Conservation (phyloP, 305 asterid species). For the Fraxinus dipetala region DNA sequence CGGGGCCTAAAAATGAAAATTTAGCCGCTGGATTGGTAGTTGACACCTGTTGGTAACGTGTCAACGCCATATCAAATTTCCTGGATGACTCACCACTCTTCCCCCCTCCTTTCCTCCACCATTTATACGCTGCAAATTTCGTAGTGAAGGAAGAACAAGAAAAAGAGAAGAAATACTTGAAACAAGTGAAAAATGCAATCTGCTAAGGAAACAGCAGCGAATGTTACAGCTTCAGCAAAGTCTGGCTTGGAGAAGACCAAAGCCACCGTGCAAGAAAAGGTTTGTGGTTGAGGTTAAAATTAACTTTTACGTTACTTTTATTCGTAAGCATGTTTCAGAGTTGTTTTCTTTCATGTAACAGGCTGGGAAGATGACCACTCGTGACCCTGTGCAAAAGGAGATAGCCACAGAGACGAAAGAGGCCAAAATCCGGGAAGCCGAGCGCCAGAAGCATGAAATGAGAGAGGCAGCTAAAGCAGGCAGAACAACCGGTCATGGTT, state of each 20-base stretch:
- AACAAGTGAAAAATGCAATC: slow-evolving; percentile 22
- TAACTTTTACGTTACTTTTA: background rate
- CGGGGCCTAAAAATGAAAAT: background rate
- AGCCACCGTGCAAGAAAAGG: slow-evolving; percentile 31
- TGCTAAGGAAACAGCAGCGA: slow-evolving; percentile 31
- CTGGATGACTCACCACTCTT: background rate
- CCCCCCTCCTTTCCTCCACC: background rate
- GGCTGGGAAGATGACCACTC: slow-evolving; percentile 20
- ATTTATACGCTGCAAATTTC: background rate
- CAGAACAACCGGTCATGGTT: background rate
- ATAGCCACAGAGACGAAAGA: slow-evolving; percentile 21
- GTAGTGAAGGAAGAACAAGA: background rate
- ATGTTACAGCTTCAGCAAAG: slow-evolving; percentile 36
- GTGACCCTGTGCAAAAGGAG: slow-evolving; percentile 26
- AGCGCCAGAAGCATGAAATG: background rate
- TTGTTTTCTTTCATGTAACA: background rate
- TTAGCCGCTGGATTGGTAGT: background rate
- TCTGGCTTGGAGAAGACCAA: slow-evolving; percentile 42
- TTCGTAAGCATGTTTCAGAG: background rate
- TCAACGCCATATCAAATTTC: background rate
- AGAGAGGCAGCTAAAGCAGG: background rate
- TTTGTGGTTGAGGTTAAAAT: background rate
- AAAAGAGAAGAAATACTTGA: background rate
- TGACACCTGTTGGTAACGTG: background rate
- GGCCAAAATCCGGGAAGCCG: slow-evolving; percentile 16